These are phyloP conservation scores for Beauveria medogensis DNA, from an alignment of 2,329 filamentous ascomycete genomes.

Conservation along the genomic window DNA sequence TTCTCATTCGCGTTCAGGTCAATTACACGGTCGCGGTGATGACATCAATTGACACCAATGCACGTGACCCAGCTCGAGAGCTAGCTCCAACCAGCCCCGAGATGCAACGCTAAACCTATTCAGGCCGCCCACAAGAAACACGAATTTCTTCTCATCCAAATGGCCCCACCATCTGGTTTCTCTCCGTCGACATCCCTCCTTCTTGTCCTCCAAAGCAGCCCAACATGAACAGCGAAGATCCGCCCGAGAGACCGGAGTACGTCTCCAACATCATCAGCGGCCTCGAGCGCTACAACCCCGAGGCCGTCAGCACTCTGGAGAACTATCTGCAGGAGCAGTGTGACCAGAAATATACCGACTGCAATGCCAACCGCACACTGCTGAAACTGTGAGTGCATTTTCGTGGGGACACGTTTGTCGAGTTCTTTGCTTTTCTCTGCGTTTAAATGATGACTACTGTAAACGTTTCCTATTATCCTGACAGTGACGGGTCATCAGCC, in stretches of 20 bases:
- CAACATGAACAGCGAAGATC: slow-evolving; percentile 70
- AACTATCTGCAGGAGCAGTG: slow-evolving; percentile 92
- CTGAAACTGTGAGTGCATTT: slow-evolving; percentile 79
- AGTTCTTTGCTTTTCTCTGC: slow-evolving; percentile 12
- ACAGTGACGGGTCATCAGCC: slow-evolving; percentile 48
- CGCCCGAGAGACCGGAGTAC: slow-evolving; percentile 83
- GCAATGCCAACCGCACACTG: slow-evolving; percentile 91
- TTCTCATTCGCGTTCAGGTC: not conserved
- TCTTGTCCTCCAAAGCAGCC: not conserved
- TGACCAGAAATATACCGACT: slow-evolving; percentile 88
- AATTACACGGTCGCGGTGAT: slow-evolving; percentile 1
- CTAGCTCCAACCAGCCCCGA: slow-evolving; percentile 11
- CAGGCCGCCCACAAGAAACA: slow-evolving; percentile 30
- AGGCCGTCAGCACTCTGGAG: slow-evolving; percentile 89
- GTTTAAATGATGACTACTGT: slow-evolving; percentile 62
- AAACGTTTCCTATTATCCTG: slow-evolving; percentile 99
- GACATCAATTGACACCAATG: not conserved
- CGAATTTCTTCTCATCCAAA: slow-evolving; percentile 32
- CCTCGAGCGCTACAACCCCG: slow-evolving; percentile 96
- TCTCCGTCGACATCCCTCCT: slow-evolving; percentile 22
- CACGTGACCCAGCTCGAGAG: slow-evolving; percentile 3
- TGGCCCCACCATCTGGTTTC: slow-evolving; percentile 34
- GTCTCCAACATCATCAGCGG: slow-evolving; percentile 93
- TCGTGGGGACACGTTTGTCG: not conserved
- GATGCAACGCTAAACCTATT: slow-evolving; percentile 26